phyloP scores from a whole-genome alignment of 768 basidiomycete genomes.

The Amanita muscaria region DNA sequence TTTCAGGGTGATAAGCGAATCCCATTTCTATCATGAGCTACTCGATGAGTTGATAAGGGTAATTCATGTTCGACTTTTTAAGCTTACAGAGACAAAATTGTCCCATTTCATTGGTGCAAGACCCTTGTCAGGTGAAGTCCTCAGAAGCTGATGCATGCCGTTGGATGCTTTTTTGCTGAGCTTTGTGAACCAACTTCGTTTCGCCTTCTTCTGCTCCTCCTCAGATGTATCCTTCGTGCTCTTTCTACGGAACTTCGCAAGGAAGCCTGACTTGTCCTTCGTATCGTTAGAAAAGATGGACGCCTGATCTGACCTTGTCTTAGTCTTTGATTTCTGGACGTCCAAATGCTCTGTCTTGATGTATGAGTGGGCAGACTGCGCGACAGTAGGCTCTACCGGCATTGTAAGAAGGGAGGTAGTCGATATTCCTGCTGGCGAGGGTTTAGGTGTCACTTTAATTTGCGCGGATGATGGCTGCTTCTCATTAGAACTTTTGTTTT shows the following conservation, averaged over 20 bases:
- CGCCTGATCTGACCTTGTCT: conserved; percentile 56
- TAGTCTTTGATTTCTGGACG: conserved; percentile 53
- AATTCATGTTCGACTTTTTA: neutral
- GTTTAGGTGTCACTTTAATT: conserved; percentile 9
- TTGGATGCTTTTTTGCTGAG: conserved; percentile 49
- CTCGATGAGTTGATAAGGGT: neutral
- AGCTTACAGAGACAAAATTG: conserved; percentile 56
- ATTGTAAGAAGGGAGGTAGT: conserved; percentile 27
- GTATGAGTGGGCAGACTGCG: conserved; percentile 68
- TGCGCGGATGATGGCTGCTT: conserved; percentile 16
- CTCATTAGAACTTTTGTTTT: conserved; percentile 8
- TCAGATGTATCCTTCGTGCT: conserved; percentile 25
- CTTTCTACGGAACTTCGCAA: conserved; percentile 36
- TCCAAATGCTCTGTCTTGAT: conserved; percentile 42
- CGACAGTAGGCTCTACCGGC: conserved; percentile 38
- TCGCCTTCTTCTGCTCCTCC: conserved; percentile 35
- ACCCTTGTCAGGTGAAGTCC: conserved; percentile 47
- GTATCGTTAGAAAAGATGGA: conserved; percentile 38
- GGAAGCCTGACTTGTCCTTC: conserved; percentile 36
- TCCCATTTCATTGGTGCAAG: conserved; percentile 69
- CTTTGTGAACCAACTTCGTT: conserved; percentile 46
- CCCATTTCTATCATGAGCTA: conserved; percentile 77
- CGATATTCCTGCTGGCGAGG: conserved; percentile 18
- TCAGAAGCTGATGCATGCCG: conserved; percentile 59
- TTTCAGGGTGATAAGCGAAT: conserved; percentile 62